Evolutionary conservation across 345 rosid genomes (phyloP), one percentile per base, ranked within the genome.

Genomic region (Cardamine chenopodiifolia): DNA sequence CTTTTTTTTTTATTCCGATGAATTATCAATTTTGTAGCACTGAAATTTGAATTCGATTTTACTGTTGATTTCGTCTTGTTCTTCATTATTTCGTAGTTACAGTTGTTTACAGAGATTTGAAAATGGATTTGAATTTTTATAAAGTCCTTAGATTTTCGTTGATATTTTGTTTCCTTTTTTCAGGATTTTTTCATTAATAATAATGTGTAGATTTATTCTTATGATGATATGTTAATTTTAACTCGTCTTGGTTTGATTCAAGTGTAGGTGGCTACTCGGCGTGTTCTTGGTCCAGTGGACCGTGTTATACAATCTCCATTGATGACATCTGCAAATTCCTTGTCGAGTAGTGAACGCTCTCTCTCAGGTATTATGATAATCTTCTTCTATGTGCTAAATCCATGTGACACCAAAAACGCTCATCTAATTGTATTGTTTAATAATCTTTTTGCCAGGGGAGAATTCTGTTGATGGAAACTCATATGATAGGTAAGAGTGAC

Each of bases 391-490:
- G 18, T 52, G 54, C 10, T 62, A 14, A 18, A 77, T 50, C 31
- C 31, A 50, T 64, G 52, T 3, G 7, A 29, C 11, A 34, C 7
- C 23, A 5, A 13, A 20, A 39, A 26, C 42, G 8, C 12, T 55
- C 18, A 8, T 57, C 67, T 83, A 50, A 74, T 70, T 14, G 13
- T 44, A n/a, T 48, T 7, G 8, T 55, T 48, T 9, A 31, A 57
- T 67, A 15, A 29, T 65, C 11, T 47, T 76, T 22, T 77, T 1
- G 44, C 59, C 79, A 90, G 99, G 98, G 60, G 98, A 90, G 65
- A 68, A 81, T 78, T 89, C 92, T 4, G 94, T 88, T 71, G 97
- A 90, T 76, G 83, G 75, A 44, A 87, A 80, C 74, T 64, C 88
- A 15, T 61, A 71, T 76, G 78, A 81, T 59, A 61, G 86, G 98